phyloP scores from a whole-genome alignment of 169 alveolate genomes.

The Fabrea salina region DNA sequence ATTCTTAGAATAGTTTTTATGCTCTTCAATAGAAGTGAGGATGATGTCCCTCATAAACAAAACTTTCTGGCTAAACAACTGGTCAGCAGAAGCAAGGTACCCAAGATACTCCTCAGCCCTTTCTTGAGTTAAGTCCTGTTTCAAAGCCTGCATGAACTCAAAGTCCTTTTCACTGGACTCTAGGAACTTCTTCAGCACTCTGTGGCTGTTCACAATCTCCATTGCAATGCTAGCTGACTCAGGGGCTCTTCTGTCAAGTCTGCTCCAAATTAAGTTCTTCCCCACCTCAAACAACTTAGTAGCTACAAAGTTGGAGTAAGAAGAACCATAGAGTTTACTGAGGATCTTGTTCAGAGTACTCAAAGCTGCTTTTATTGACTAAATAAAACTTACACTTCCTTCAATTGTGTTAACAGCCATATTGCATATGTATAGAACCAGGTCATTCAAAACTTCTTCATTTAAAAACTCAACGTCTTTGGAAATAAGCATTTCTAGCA shows the following conservation, averaged over 20 bases:
- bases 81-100: too few relatives aligned
- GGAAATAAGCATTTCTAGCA: background rate
- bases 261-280: background rate
- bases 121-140: background rate
- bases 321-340: background rate
- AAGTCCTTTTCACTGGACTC: background rate
- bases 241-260: background rate
- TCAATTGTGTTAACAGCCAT: constrained; percentile 8
- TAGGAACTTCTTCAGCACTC: background rate
- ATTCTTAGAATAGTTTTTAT: too few relatives aligned
- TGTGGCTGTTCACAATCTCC: background rate
- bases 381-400: background rate
- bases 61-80: too few relatives aligned
- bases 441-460: background rate
- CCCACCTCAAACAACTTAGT: background rate
- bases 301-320: background rate
- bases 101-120: background rate
- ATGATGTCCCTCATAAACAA: too few relatives aligned
- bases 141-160: background rate
- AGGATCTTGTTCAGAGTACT: background rate
- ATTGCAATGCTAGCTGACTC: background rate
- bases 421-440: background rate
- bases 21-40: too few relatives aligned
- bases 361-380: background rate
- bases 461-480: background rate